Evolutionary conservation across 225 moss, liverwort and hornwort genomes (phyloP), one percentile per base, ranked within the genome.

Genomic region (Bryum argenteum): DNA sequence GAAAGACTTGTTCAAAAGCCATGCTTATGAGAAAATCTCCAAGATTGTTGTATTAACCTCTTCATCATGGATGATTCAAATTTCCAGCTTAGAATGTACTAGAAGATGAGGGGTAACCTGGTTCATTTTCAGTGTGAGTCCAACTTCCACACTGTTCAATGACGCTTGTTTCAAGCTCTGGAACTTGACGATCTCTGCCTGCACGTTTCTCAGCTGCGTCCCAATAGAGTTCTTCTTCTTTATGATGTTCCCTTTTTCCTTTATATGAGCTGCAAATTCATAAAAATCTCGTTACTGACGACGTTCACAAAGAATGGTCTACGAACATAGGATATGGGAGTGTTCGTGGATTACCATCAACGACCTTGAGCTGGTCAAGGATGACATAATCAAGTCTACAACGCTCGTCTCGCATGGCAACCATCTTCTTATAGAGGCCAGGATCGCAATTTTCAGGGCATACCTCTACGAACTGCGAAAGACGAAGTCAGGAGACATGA

Each of bases 381-480:
- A 96, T 71, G 0, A 53, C 6, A 61, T 85, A 89, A 79, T 96
- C 93, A 56, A 90, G 72, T 68, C 77, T 67, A 73, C 93, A 91
- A 44, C 93, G 84, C 64, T 87, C 71, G 41, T 96, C 84, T 81
- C 93, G 82, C 38, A 96, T 71, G 33, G 77, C 82, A 76, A 96
- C 91, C 96, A 96, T 96, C 66, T 83, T 84, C 69, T 74, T 63
- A 42, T 96, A 96, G 18, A 96, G 77, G 3, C 54, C 67, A 53
- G 85, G 89, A 13, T 91, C 86, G 11, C 84, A 84, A 57, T 90
- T 91, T 50, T 87, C 88, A 74, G 96, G 96, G 71, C 88, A 89
- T 40, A 83, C 77, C 71, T 96, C 93, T 48, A 83, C 87, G 51
- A 75, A 79, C 81, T 79, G 65, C 68, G n/a, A 66, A 53, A 79